Conservation (phyloP, 352 stramenopile species). For the Pythium chondricola region DNA sequence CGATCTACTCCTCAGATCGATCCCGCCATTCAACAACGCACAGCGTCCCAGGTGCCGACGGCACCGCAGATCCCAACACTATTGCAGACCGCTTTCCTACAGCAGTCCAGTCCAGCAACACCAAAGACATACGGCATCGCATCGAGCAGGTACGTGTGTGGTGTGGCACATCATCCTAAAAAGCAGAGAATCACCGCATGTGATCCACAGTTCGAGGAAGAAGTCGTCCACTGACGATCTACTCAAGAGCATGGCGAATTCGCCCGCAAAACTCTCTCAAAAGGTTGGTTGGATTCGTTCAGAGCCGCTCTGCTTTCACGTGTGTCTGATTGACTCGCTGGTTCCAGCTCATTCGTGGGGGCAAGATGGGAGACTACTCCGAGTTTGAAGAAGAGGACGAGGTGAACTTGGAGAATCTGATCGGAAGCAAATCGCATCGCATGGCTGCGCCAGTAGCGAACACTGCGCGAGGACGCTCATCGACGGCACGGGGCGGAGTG, state of each 20-base stretch:
- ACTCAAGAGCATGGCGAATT: conserved; percentile 54
- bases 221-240: conserved; percentile 39
- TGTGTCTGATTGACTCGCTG: not conserved
- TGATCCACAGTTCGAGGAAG: conserved; percentile 60
- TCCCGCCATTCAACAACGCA: not conserved
- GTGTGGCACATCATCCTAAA: too few relatives aligned
- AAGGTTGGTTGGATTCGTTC: conserved; percentile 35
- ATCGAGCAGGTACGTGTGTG: conserved; percentile 32
- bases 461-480: too few relatives aligned
- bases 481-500: too few relatives aligned
- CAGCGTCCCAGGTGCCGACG: not conserved
- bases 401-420: conserved; percentile 69
- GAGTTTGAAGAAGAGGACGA: conserved; percentile 80
- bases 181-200: too few relatives aligned
- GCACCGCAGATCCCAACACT: conserved; percentile 29
- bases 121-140: conserved; percentile 47
- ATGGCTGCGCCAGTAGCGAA: too few relatives aligned
- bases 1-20: not conserved
- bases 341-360: conserved; percentile 53
- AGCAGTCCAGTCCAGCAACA: conserved; percentile 47
- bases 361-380: conserved; percentile 69
- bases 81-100: conserved; percentile 57
- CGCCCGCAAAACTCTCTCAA: conserved; percentile 47
- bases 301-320: too few relatives aligned
- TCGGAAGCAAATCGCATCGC: conserved; percentile 31